Percentiles rank a stretch among this genome's conserved stretches.
These are phyloP conservation scores for Pestalotiopsis fici DNA, from an alignment of 2,329 filamentous ascomycete species.

Conservation along the genomic window DNA sequence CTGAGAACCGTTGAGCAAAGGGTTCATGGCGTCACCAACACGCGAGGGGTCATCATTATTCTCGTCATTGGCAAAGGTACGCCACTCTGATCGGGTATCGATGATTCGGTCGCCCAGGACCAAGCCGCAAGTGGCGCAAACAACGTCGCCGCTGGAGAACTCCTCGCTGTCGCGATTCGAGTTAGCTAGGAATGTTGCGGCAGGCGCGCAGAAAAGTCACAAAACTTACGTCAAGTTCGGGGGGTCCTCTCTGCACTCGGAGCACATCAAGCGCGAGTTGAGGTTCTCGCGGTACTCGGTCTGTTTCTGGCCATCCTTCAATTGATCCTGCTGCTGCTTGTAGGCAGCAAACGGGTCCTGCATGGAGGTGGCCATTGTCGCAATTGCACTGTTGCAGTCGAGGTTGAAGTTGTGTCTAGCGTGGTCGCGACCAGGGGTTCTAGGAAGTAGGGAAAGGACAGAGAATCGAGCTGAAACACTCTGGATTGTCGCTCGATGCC, in stretches of 20 bases:
- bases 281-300: slow-evolving; percentile 75
- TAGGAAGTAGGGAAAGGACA: neutral
- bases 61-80: slow-evolving; percentile 98
- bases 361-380: slow-evolving; percentile 8
- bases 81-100: slow-evolving; percentile 96
- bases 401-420: neutral
- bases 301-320: neutral
- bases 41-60: slow-evolving; percentile 95
- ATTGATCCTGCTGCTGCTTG: slow-evolving; percentile 26
- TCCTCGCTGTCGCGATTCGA: slow-evolving; percentile 65
- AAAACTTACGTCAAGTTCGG: slow-evolving; percentile 63
- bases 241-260: slow-evolving; percentile 88
- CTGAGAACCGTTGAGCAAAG: slow-evolving; percentile 86
- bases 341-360: slow-evolving; percentile 48
- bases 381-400: neutral
- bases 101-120: slow-evolving; percentile 90
- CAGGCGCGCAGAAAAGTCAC: neutral
- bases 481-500: neutral
- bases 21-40: slow-evolving; percentile 93
- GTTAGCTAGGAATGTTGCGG: neutral
- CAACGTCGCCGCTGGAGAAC: slow-evolving; percentile 87
- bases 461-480: neutral
- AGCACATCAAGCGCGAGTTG: slow-evolving; percentile 82
- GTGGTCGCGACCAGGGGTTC: neutral
- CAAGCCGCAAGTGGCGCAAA: slow-evolving; percentile 88